Evolutionary conservation across 768 basidiomycete genomes (phyloP), one percentile per base, ranked within the genome.

Genomic region (Hirschioporus abietinus): DNA sequence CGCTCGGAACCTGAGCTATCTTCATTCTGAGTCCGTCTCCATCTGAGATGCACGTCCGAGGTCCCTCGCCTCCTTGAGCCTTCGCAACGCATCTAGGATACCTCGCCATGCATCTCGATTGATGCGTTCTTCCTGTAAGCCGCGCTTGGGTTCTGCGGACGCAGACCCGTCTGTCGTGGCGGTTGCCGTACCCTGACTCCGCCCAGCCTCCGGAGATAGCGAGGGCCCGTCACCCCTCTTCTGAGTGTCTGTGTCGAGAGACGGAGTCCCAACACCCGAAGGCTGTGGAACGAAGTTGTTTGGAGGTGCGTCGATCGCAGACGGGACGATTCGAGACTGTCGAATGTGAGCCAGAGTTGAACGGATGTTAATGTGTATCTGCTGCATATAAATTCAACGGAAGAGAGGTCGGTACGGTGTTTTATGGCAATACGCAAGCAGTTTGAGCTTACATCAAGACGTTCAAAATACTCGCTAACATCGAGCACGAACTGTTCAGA

Each of bases 401-500:
- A 66, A 65, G 23, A 26, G 63, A 8, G 30, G 24, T 12, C 52
- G 4, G 42, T 52, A 20, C 12, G 12, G 42, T 15, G 4, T 52
- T 3, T 5, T 12, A 60, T n/a, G 42, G 63, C 26, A 24, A 61
- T 34, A 7, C 26, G 67, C 30, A 57, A n/a, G 26, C 64, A 58
- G n/a, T 66, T 7, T 76, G 80, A 68, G 74, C 83, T 65, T 71
- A 93, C 92, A 74, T 94, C 88, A 9, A 93, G 81, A 27, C 89
- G 87, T 71, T 92, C 88, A 72, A 93, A 94, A 76, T 93, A 93
- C 73, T 92, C 90, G 79, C 88, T 89, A 64, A 90, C 90, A 78
- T 93, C 90, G 58, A 89, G 81, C 57, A 93, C 92, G 70, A 94
- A 93, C 72, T 92, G 89, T 73, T 93, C 91, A 17, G 90, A 92